These are phyloP conservation scores for Phytophthora sojae DNA, from an alignment of 352 stramenopile genomes.

Conservation along the genomic window DNA sequence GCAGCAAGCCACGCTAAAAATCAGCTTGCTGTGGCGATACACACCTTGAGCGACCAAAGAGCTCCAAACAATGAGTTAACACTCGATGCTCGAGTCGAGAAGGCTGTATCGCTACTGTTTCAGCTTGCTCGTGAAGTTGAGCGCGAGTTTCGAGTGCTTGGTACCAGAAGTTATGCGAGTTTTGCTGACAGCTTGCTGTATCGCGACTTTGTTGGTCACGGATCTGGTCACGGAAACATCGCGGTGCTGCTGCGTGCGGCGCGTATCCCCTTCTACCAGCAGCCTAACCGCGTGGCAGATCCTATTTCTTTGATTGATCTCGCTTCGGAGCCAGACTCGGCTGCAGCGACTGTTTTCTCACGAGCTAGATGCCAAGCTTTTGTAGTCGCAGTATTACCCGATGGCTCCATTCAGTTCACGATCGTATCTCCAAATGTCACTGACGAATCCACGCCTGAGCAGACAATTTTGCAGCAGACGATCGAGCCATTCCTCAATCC, in stretches of 20 bases:
- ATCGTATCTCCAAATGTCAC: constrained; percentile 13
- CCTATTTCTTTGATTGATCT: constrained; percentile 18
- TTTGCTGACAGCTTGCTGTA: constrained; percentile 61
- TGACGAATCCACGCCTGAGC: background rate
- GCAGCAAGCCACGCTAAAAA: constrained; percentile 24
- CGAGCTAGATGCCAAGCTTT: constrained; percentile 40
- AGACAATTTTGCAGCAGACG: constrained; percentile 29
- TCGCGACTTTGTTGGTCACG: constrained; percentile 48
- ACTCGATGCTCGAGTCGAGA: constrained; percentile 18
- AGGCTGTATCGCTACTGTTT: constrained; percentile 32
- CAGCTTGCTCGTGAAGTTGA: constrained; percentile 43
- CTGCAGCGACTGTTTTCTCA: constrained; percentile 14
- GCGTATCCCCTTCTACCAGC: constrained; percentile 68
- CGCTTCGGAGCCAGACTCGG: background rate
- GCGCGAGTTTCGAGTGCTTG: constrained; percentile 58
- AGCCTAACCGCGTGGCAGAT: constrained; percentile 33
- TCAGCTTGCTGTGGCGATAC: constrained; percentile 23
- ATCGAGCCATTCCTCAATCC: constrained; percentile 60
- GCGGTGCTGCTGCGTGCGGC: constrained; percentile 51
- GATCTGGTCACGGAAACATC: constrained; percentile 34
- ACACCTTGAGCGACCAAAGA: constrained; percentile 20
- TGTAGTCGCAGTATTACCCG: constrained; percentile 10
- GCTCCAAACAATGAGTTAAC: background rate
- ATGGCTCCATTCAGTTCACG: constrained; percentile 24
- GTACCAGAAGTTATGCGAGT: constrained; percentile 51